phyloP scores from a whole-genome alignment of 2,329 filamentous ascomycete species.

The Cryphonectria radicalis region DNA sequence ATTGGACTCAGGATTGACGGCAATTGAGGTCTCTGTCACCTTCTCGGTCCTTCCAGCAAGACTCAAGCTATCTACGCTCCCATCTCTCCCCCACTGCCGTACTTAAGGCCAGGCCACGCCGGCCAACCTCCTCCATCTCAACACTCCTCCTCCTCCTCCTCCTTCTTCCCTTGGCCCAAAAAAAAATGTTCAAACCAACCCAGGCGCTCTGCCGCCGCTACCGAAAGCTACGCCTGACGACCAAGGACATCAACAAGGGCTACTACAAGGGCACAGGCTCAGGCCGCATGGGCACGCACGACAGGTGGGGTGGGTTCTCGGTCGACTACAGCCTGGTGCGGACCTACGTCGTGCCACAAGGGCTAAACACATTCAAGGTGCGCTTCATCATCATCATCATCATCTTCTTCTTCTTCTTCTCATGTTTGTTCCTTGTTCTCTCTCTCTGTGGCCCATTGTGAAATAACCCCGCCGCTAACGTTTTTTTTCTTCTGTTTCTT shows the following conservation, averaged over 20 bases:
- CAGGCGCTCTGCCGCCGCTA: slow-evolving; percentile 68
- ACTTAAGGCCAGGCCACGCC: background rate
- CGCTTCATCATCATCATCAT: slow-evolving; percentile 30
- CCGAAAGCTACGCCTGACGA: slow-evolving; percentile 80
- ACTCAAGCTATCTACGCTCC: background rate
- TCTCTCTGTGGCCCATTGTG: background rate
- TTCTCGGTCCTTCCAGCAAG: background rate
- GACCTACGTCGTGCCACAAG: slow-evolving; percentile 81
- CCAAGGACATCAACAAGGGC: slow-evolving; percentile 89
- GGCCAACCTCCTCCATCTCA: background rate
- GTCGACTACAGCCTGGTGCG: slow-evolving; percentile 88
- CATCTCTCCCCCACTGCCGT: background rate
- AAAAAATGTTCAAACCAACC: slow-evolving; percentile 65
- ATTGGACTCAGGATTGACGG: background rate
- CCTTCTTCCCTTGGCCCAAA: slow-evolving; percentile 29
- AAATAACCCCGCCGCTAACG: slow-evolving; percentile 25
- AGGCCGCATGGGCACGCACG: slow-evolving; percentile 84
- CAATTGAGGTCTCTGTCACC: background rate
- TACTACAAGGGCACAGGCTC: slow-evolving; percentile 97
- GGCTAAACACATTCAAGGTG: slow-evolving; percentile 74
- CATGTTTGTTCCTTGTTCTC: too few species aligned
- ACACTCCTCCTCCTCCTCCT: too few species aligned
- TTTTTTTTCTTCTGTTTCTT: slow-evolving; percentile 4
- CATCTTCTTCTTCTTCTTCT: background rate
- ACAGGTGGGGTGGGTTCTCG: slow-evolving; percentile 79